Evolutionary conservation across 441 rosid species (phyloP).

Genomic region (Erodium moschatum): DNA sequence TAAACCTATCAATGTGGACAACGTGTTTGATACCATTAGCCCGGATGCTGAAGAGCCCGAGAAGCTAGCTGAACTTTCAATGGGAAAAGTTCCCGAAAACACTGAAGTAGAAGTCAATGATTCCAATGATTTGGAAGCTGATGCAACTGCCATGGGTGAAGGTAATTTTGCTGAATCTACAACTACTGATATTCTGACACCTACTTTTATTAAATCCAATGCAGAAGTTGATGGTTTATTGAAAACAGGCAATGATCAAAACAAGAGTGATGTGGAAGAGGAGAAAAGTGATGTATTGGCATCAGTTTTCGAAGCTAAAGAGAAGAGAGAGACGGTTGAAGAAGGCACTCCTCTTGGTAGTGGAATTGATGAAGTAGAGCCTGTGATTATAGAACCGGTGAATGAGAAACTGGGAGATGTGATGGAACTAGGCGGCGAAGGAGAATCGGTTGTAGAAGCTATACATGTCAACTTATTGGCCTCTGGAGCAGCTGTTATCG

Average conservation of each 20-base stretch:
- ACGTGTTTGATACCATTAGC: slow-evolving; percentile 38
- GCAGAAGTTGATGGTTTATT: neutral
- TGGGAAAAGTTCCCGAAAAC: neutral
- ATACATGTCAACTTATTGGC: slow-evolving; percentile 26
- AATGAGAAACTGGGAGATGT: slow-evolving; percentile 24
- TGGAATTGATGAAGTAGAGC: neutral
- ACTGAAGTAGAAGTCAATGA: neutral
- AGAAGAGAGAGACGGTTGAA: neutral
- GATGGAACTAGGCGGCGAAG: slow-evolving; percentile 26
- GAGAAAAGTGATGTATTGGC: neutral
- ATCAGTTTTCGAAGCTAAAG: neutral
- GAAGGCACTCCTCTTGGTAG: neutral
- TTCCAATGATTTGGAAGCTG: neutral
- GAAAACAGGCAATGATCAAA: slow-evolving; percentile 2
- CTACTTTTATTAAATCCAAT: slow-evolving; percentile 10
- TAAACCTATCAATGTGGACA: slow-evolving; percentile 30
- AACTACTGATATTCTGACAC: neutral
- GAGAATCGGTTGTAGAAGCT: slow-evolving; percentile 31
- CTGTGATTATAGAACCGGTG: neutral
- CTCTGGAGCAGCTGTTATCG: slow-evolving; percentile 28
- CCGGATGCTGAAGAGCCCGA: slow-evolving; percentile 21
- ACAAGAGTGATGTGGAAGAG: neutral
- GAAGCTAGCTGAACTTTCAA: neutral
- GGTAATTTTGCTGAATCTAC: neutral
- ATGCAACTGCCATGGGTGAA: slow-evolving; percentile 21